Evolutionary conservation across 768 basidiomycete species (phyloP).

Genomic region (Leucocoprinus birnbaumii): DNA sequence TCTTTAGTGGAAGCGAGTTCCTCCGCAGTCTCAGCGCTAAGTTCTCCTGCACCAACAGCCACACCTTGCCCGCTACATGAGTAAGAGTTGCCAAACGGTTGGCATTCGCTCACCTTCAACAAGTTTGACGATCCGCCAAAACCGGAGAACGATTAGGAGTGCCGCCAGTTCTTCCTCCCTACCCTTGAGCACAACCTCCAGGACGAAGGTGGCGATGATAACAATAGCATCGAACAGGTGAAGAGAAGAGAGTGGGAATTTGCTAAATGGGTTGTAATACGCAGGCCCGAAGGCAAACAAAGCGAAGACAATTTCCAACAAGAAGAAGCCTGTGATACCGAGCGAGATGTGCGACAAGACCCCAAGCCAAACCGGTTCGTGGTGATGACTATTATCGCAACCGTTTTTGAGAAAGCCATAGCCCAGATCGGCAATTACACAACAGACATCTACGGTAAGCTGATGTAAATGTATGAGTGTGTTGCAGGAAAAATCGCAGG

Average conservation of each 20-base stretch:
- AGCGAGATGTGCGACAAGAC: slow-evolving; percentile 61
- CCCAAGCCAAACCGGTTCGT: slow-evolving; percentile 62
- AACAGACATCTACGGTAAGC: slow-evolving; percentile 64
- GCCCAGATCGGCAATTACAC: slow-evolving; percentile 70
- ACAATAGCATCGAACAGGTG: slow-evolving; percentile 75
- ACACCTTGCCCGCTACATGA: too few relatives aligned
- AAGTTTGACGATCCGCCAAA: slow-evolving; percentile 81
- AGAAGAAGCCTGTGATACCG: slow-evolving; percentile 66
- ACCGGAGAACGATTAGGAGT: slow-evolving; percentile 68
- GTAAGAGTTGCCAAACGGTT: too few relatives aligned
- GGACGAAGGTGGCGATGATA: slow-evolving; percentile 68
- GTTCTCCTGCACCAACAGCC: slow-evolving; percentile 70
- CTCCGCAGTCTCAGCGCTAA: slow-evolving; percentile 53
- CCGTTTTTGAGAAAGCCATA: slow-evolving; percentile 60
- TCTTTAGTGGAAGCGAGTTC: slow-evolving; percentile 46
- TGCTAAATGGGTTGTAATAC: slow-evolving; percentile 62
- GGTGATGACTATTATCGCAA: slow-evolving; percentile 40
- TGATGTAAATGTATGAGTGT: slow-evolving; percentile 14
- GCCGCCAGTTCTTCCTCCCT: slow-evolving; percentile 68
- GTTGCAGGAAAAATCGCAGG: too few relatives aligned
- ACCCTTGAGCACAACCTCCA: slow-evolving; percentile 70
- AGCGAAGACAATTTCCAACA: slow-evolving; percentile 72
- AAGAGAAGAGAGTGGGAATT: slow-evolving; percentile 51
- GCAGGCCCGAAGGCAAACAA: slow-evolving; percentile 63
- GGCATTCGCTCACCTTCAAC: slow-evolving; percentile 40